Evolutionary conservation across 768 basidiomycete species (phyloP).

Genomic region (Exsudoporus frostii): DNA sequence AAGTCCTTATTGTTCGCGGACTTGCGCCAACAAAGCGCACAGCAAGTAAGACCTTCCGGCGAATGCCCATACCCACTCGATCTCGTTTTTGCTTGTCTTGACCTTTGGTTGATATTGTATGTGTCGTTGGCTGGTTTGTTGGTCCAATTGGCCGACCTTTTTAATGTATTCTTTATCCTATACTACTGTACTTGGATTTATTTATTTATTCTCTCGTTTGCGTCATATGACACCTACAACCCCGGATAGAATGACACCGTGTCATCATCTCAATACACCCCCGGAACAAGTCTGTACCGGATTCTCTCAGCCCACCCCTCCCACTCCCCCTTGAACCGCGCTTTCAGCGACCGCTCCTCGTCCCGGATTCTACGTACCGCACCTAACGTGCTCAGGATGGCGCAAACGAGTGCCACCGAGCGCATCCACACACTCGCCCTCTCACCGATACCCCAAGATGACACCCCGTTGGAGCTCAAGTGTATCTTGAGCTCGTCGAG

Average conservation of each 20-base stretch:
- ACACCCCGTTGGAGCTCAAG: not conserved
- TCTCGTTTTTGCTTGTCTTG: not conserved
- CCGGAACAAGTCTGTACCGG: conserved; percentile 47
- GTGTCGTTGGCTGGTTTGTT: conserved; percentile 6
- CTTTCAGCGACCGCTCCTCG: conserved; percentile 13
- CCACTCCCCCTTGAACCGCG: conserved; percentile 20
- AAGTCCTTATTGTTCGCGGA: conserved; percentile 25
- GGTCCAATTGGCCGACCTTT: not conserved
- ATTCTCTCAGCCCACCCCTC: conserved; percentile 42
- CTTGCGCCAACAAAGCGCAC: conserved; percentile 20
- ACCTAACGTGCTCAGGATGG: conserved; percentile 1
- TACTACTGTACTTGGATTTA: not conserved
- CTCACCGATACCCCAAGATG: not conserved
- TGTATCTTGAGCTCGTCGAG: not conserved
- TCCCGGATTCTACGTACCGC: conserved; percentile 7
- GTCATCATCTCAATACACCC: conserved; percentile 35
- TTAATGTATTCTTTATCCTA: not conserved
- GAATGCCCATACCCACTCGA: not conserved
- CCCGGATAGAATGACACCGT: not conserved
- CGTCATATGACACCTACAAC: not conserved
- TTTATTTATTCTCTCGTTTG: not conserved
- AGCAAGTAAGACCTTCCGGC: conserved; percentile 8
- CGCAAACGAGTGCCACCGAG: conserved; percentile 7
- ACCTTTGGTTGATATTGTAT: not conserved
- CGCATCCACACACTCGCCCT: conserved; percentile 30